These are phyloP conservation scores for Aspergillus quadrilineatus DNA, from an alignment of 2,329 filamentous ascomycete genomes.

Conservation along the genomic window DNA sequence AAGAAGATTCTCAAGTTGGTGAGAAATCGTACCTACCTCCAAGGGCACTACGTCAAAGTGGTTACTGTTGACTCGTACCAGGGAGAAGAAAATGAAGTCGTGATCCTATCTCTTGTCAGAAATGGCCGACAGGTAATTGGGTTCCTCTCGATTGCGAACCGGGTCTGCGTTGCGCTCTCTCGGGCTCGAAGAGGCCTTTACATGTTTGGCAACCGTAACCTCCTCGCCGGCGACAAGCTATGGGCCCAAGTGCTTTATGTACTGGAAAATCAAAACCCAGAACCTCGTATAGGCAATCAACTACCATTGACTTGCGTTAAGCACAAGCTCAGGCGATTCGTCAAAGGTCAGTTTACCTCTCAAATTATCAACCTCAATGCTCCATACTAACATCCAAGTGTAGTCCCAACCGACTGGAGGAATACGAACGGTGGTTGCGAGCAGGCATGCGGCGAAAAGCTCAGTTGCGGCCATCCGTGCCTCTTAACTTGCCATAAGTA, in stretches of 20 bases:
- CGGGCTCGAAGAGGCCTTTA: slow-evolving; percentile 78
- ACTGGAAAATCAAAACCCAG: slow-evolving; percentile 30
- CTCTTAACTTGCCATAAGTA: slow-evolving; percentile 54
- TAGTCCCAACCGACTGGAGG: slow-evolving; percentile 55
- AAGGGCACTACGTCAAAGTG: slow-evolving; percentile 56
- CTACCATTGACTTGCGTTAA: slow-evolving; percentile 64
- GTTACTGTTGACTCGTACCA: slow-evolving; percentile 87
- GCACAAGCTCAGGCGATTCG: slow-evolving; percentile 54
- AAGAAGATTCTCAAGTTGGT: slow-evolving; percentile 58
- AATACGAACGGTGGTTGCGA: slow-evolving; percentile 55
- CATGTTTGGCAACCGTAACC: slow-evolving; percentile 73
- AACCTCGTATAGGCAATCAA: slow-evolving; percentile 44
- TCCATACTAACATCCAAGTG: slow-evolving; percentile 11
- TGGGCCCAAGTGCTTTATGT: slow-evolving; percentile 54
- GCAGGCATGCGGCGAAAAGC: slow-evolving; percentile 43
- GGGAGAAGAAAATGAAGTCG: slow-evolving; percentile 83
- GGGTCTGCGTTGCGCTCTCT: slow-evolving; percentile 63
- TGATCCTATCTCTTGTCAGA: slow-evolving; percentile 77
- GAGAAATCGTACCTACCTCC: slow-evolving; percentile 46
- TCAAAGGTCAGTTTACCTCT: slow-evolving; percentile 42
- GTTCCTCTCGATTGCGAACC: slow-evolving; percentile 67
- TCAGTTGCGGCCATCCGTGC: slow-evolving; percentile 56
- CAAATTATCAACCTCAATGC: background rate
- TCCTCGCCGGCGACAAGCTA: slow-evolving; percentile 49
- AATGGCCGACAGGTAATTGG: slow-evolving; percentile 66